These are phyloP conservation scores for Xylaria bambusicola DNA, from an alignment of 495 filamentous ascomycete genomes.

Conservation along the genomic window DNA sequence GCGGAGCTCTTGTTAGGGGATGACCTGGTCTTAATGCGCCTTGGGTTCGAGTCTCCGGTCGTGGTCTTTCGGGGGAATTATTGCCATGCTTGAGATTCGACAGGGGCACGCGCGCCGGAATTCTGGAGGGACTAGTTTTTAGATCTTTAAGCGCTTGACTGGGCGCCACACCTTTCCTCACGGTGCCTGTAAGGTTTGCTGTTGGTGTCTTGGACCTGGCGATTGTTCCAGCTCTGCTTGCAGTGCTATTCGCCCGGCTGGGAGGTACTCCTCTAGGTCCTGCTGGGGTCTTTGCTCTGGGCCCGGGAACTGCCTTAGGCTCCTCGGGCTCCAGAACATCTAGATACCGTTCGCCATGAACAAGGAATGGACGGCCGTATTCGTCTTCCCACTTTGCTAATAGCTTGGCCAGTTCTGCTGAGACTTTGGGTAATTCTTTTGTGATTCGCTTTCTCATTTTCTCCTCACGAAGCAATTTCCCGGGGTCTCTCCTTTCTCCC, in stretches of 20 bases:
- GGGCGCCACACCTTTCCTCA: conserved; percentile 29
- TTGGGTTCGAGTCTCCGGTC: conserved; percentile 47
- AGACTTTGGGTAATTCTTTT: conserved; percentile 92
- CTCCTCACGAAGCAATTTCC: conserved; percentile 92
- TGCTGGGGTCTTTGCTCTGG: conserved; percentile 79
- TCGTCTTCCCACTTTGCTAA: conserved; percentile 93
- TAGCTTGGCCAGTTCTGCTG: conserved; percentile 73
- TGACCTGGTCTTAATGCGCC: conserved; percentile 40
- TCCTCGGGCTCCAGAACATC: conserved; percentile 69
- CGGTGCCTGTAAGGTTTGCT: conserved; percentile 28
- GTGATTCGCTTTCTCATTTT: conserved; percentile 97
- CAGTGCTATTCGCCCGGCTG: conserved; percentile 39
- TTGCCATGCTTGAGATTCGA: conserved; percentile 76
- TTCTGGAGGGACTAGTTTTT: conserved; percentile 69
- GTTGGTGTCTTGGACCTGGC: conserved; percentile 70
- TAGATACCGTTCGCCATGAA: conserved; percentile 87
- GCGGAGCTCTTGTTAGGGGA: conserved; percentile 63
- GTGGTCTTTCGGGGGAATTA: conserved; percentile 77
- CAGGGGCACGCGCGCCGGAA: conserved; percentile 78
- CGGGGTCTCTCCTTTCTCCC: conserved; percentile 88
- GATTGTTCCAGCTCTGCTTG: conserved; percentile 45
- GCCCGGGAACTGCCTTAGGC: conserved; percentile 60
- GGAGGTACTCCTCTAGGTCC: conserved; percentile 52
- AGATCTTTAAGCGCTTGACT: conserved; percentile 29
- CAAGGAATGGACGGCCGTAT: conserved; percentile 87